Evolutionary conservation across 768 basidiomycete species (phyloP), one percentile per base, ranked within the genome.

Genomic region (Dentipellis sp.): DNA sequence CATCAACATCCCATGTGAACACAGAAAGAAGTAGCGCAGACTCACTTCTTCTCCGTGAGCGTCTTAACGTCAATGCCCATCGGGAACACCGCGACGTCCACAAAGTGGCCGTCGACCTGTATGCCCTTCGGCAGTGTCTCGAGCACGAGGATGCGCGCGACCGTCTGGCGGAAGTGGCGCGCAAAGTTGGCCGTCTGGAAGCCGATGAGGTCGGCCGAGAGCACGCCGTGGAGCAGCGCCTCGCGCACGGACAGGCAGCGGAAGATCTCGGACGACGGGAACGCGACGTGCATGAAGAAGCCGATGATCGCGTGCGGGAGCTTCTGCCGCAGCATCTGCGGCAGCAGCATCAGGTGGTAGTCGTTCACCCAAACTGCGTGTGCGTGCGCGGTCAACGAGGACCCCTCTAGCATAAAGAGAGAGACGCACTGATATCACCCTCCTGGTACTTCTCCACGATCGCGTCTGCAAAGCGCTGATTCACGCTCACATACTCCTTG

Each of bases 281-380:
- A 97, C 2, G 95, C 91, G 55, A 94, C 93, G 67, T 97, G 95
- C 71, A 97, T 81, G 78, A 98, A 98, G 80, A 97, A 97, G 8
- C 81, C 91, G 62, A 92, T 88, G 37, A 84, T 81, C 0, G 83
- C 81, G 17, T 76, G 75, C 67, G 84, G 68, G 69, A 91, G 67
- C 65, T 77, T 59, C 23, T 83, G 77, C 51, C 94, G 85, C 29
- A 98, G 79, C 71, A 97, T 83, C 45, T 80, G 77, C 1, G 95
- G 95, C 9, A 97, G 81, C 50, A 98, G 84, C 76, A 97, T 87
- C 50, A 98, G 84, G 66, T 99, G 95, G 70, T 97, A 99, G 73
- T 98, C 95, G 70, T 99, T 93, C 3, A 91, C 78, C 86, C 86
- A 89, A 63, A 90, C 78, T 79, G 58, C 8, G 40, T 40, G 45